phyloP scores from a whole-genome alignment of 1,284 basidiomycete species.

The Ceraceosorus guamensis region DNA sequence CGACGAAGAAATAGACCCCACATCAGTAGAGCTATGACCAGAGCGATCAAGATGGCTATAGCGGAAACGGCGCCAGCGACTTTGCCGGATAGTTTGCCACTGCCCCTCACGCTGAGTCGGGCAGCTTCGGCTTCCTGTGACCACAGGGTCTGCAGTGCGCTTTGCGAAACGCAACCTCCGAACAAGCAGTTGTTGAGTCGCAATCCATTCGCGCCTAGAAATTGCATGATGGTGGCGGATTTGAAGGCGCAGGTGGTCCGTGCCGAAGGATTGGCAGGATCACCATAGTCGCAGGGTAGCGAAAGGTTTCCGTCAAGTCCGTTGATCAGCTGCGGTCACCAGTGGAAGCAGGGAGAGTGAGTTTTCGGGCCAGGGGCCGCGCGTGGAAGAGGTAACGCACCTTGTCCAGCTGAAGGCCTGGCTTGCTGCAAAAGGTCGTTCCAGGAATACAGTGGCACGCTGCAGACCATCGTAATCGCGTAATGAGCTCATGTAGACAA shows the following conservation, averaged over 20 bases:
- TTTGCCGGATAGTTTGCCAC: constrained; percentile 17
- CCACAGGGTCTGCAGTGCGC: constrained; percentile 20
- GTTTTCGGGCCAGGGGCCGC: no score
- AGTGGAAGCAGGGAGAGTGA: no score
- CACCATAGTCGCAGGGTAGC: constrained; percentile 35
- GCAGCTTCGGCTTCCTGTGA: constrained; percentile 7
- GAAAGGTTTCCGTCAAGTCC: constrained; percentile 25
- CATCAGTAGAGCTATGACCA: constrained; percentile 15
- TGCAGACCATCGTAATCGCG: no score
- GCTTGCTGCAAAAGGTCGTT: constrained; percentile 21
- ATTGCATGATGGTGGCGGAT: constrained; percentile 21
- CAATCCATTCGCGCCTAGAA: constrained; percentile 26
- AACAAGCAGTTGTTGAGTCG: constrained; percentile 24
- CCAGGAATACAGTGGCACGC: constrained; percentile 35
- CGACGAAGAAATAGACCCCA: constrained; percentile 17
- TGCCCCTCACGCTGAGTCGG: neutral
- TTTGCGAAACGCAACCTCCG: constrained; percentile 27
- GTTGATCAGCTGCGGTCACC: constrained; percentile 11
- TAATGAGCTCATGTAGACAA: no score
- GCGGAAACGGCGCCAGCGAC: constrained; percentile 32
- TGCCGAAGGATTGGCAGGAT: constrained; percentile 19
- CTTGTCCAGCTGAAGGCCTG: constrained; percentile 16
- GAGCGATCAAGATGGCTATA: constrained; percentile 19
- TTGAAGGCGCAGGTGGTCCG: constrained; percentile 22
- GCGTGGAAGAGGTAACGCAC: neutral